These are phyloP conservation scores for Curvularia lunata DNA, from an alignment of 2,329 filamentous ascomycete genomes.

Conservation along the genomic window DNA sequence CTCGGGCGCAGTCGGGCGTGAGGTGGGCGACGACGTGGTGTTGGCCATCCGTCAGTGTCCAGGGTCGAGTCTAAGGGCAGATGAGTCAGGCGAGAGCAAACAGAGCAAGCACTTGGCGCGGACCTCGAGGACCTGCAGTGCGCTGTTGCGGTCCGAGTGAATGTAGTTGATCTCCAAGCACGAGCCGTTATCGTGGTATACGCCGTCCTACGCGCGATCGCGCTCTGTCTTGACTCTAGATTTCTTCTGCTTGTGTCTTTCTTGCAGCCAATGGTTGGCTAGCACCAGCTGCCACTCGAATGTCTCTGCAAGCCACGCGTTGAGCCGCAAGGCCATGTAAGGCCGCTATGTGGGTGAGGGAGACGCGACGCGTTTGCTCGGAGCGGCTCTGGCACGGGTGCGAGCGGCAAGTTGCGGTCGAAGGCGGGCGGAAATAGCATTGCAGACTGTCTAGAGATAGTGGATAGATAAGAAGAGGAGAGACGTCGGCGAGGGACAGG, in stretches of 20 bases:
- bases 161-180: conserved; percentile 35
- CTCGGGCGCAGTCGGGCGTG: conserved; percentile 14
- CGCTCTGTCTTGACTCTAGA: conserved; percentile 10
- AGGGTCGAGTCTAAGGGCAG: conserved; percentile 21
- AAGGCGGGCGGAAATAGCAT: background rate
- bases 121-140: conserved; percentile 36
- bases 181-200: conserved; percentile 47
- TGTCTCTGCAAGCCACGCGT: conserved; percentile 33
- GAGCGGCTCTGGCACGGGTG: background rate
- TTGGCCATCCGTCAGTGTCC: conserved; percentile 40
- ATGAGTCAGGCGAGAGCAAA: conserved; percentile 6
- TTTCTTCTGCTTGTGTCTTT: conserved; percentile 17
- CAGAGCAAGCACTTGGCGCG: conserved; percentile 4
- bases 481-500: background rate
- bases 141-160: conserved; percentile 12
- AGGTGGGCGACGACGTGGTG: conserved; percentile 27
- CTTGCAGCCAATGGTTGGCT: conserved; percentile 32
- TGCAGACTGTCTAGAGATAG: background rate
- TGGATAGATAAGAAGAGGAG: background rate
- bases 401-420: background rate
- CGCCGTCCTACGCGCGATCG: conserved; percentile 25
- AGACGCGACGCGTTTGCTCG: conserved; percentile 24
- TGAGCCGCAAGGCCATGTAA: conserved; percentile 26
- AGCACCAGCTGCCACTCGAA: conserved; percentile 30
- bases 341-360: background rate